Evolutionary conservation across 768 basidiomycete species (phyloP).

Genomic region (Hygrophoropsis aurantiaca): DNA sequence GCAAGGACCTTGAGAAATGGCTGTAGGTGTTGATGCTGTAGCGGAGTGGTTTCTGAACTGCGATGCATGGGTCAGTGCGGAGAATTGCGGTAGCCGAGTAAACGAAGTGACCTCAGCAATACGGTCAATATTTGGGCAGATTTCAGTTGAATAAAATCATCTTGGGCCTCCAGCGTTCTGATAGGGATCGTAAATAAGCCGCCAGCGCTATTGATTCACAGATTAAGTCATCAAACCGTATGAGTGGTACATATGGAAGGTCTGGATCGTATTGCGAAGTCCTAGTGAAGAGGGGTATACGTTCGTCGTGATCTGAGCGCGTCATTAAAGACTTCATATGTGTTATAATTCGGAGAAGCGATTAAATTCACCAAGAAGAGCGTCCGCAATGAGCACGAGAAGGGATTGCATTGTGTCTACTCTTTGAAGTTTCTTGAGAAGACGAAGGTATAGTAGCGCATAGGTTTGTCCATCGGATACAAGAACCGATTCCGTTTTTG

Average conservation of each 20-base stretch:
- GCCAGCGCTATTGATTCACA: neutral
- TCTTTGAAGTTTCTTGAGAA: slow-evolving; percentile 83
- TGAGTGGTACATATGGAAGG: slow-evolving; percentile 76
- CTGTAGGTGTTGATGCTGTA: slow-evolving; percentile 52
- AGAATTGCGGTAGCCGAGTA: slow-evolving; percentile 4
- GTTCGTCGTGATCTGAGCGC: slow-evolving; percentile 77
- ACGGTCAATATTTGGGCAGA: slow-evolving; percentile 85
- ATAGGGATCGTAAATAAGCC: neutral
- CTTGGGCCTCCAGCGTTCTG: slow-evolving; percentile 80
- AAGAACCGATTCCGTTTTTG: slow-evolving; percentile 73
- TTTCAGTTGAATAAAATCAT: slow-evolving; percentile 96
- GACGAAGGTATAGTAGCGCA: slow-evolving; percentile 83
- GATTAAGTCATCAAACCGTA: slow-evolving; percentile 49
- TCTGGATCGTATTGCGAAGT: slow-evolving; percentile 69
- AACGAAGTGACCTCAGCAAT: slow-evolving; percentile 63
- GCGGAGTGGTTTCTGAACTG: slow-evolving; percentile 51
- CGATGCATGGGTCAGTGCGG: slow-evolving; percentile 1
- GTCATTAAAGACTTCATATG: neutral
- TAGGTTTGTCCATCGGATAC: slow-evolving; percentile 82
- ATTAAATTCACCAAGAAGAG: slow-evolving; percentile 63
- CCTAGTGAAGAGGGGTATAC: slow-evolving; percentile 72
- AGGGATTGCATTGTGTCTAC: slow-evolving; percentile 88
- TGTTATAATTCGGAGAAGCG: neutral
- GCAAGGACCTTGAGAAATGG: slow-evolving; percentile 63
- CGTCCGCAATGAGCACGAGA: slow-evolving; percentile 85